phyloP scores from a whole-genome alignment of 2,329 filamentous ascomycete species.

The Fonsecaea monophora region DNA sequence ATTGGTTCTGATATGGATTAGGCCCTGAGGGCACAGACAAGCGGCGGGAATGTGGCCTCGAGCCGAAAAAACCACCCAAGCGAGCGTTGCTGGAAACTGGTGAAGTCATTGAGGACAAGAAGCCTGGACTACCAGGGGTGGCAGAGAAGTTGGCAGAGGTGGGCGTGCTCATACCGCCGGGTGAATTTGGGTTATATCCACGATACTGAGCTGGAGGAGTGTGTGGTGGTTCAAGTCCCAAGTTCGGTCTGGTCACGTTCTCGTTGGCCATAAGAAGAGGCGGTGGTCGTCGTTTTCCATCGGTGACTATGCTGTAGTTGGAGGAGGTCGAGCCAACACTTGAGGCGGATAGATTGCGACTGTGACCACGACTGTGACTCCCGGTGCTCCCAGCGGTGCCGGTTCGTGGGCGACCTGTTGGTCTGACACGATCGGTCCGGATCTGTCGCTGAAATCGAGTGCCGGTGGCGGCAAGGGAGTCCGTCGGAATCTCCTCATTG shows the following conservation, averaged over 20 bases:
- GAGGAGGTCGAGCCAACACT: constrained; percentile 81
- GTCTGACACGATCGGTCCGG: constrained; percentile 81
- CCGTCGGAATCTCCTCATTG: constrained; percentile 93
- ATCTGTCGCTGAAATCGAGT: constrained; percentile 93
- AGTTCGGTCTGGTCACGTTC: constrained; percentile 66
- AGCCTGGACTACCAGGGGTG: constrained; percentile 77
- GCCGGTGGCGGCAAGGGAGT: constrained; percentile 90
- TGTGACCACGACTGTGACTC: constrained; percentile 77
- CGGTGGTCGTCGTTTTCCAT: constrained; percentile 74
- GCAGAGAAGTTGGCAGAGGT: constrained; percentile 83
- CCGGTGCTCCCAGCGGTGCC: constrained; percentile 77
- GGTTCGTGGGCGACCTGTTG: constrained; percentile 75
- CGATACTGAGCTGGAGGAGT: constrained; percentile 69
- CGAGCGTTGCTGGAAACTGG: constrained; percentile 73
- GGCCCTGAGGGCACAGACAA: constrained; percentile 80
- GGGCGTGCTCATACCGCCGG: constrained; percentile 79
- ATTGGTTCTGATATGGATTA: constrained; percentile 72
- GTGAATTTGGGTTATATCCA: constrained; percentile 70
- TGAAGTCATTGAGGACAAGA: constrained; percentile 72
- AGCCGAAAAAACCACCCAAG: constrained; percentile 75
- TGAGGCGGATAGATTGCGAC: constrained; percentile 82
- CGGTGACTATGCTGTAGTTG: constrained; percentile 66
- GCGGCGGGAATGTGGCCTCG: constrained; percentile 72
- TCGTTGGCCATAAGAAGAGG: constrained; percentile 82
- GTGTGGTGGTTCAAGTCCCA: constrained; percentile 72